phyloP scores from a whole-genome alignment of 352 stramenopile genomes.

The Phytophthora quininea region DNA sequence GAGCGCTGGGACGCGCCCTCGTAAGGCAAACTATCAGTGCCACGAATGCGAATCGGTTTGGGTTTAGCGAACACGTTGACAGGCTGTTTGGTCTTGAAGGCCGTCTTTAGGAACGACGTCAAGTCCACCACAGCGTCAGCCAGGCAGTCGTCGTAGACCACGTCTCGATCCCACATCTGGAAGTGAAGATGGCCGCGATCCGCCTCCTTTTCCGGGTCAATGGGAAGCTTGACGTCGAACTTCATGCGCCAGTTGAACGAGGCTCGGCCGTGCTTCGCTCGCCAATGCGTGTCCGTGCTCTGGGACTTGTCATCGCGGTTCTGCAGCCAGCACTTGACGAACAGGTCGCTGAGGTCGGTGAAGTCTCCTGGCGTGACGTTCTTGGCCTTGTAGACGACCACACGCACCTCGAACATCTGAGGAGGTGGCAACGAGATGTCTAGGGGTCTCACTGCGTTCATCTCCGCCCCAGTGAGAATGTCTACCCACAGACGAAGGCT shows the following conservation, averaged over 20 bases:
- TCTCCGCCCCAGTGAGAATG: slow-evolving; percentile 81
- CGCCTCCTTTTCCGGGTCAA: slow-evolving; percentile 68
- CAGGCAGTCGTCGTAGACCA: slow-evolving; percentile 80
- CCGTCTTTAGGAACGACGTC: slow-evolving; percentile 63
- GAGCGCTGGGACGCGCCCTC: slow-evolving; percentile 20
- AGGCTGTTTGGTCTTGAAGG: slow-evolving; percentile 67
- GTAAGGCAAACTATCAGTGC: slow-evolving; percentile 38
- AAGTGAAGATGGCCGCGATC: slow-evolving; percentile 78
- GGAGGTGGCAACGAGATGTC: slow-evolving; percentile 84
- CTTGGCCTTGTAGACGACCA: slow-evolving; percentile 92
- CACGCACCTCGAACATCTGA: slow-evolving; percentile 88
- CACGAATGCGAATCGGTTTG: slow-evolving; percentile 59
- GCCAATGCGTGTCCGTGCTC: slow-evolving; percentile 92
- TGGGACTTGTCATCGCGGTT: slow-evolving; percentile 71
- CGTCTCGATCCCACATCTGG: slow-evolving; percentile 83
- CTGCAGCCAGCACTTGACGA: slow-evolving; percentile 91
- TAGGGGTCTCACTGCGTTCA: slow-evolving; percentile 67
- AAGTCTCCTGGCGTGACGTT: slow-evolving; percentile 87
- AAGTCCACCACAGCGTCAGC: slow-evolving; percentile 77
- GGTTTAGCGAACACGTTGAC: slow-evolving; percentile 83
- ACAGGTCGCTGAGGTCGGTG: slow-evolving; percentile 90
- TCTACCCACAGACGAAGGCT: slow-evolving; percentile 89
- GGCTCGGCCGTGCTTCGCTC: slow-evolving; percentile 83
- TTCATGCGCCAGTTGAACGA: slow-evolving; percentile 95
- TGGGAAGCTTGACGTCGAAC: slow-evolving; percentile 85